These are phyloP conservation scores for Dysphania ambrosioides DNA, from an alignment of 148 eudicot species.

Conservation along the genomic window DNA sequence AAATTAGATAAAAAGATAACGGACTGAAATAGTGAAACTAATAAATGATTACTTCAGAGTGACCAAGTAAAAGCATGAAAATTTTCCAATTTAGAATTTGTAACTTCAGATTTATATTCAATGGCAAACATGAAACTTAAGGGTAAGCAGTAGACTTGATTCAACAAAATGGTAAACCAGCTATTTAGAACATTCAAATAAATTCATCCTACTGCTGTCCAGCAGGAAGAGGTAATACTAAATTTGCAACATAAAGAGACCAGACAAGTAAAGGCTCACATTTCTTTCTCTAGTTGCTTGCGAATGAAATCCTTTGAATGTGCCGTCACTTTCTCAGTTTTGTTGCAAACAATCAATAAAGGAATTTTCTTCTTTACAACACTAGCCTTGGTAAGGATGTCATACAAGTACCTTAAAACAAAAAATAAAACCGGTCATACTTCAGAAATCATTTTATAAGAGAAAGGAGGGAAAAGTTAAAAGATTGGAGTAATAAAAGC, in stretches of 20 bases:
- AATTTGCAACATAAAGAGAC: neutral
- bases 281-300: conserved; percentile 93
- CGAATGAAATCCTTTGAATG: conserved; percentile 90
- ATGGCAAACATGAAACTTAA: neutral
- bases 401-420: conserved; percentile 68
- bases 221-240: neutral
- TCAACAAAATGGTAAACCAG: neutral
- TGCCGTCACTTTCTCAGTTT: conserved; percentile 89
- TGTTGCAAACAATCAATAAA: conserved; percentile 78
- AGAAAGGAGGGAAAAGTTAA: neutral
- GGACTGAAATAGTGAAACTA: neutral
- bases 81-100: too few relatives aligned
- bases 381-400: conserved; percentile 73
- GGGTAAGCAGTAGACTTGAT: neutral
- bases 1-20: neutral
- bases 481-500: neutral
- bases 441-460: neutral
- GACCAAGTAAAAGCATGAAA: too few relatives aligned
- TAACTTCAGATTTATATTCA: neutral
- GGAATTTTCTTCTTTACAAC: conserved; percentile 75
- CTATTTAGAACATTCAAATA: neutral
- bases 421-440: conserved; percentile 7
- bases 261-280: conserved; percentile 40
- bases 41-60: too few relatives aligned
- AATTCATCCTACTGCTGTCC: neutral